Percentiles rank a stretch among this genome's conserved stretches.
These are phyloP conservation scores for Talaromyces stipitatus DNA, from an alignment of 495 filamentous ascomycete genomes.

Conservation along the genomic window DNA sequence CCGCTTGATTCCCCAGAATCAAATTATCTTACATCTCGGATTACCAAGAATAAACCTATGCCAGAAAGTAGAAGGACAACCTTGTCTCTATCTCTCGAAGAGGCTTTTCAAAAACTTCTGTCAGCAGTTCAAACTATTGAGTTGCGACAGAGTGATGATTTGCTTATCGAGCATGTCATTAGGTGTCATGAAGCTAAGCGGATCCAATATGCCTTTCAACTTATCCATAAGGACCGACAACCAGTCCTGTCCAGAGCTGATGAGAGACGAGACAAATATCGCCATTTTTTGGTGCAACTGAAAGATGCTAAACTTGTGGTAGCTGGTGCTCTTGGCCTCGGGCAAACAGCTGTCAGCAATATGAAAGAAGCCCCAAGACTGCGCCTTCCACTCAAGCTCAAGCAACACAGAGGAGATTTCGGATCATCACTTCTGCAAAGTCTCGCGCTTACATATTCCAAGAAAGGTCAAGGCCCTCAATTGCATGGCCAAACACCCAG, in stretches of 20 bases:
- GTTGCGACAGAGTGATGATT: too few relatives aligned
- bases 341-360: neutral
- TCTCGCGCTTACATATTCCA: neutral
- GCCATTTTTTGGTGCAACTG: neutral
- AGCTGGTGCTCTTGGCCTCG: neutral
- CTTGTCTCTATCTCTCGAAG: too few relatives aligned
- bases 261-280: slow-evolving; percentile 2
- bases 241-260: neutral
- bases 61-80: too few relatives aligned
- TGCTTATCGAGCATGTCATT: too few relatives aligned
- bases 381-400: neutral
- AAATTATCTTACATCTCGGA: too few relatives aligned
- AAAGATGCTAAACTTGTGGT: neutral
- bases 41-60: too few relatives aligned
- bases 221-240: neutral
- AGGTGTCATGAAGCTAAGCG: too few relatives aligned
- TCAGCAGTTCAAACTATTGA: too few relatives aligned
- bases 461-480: neutral
- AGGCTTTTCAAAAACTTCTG: too few relatives aligned
- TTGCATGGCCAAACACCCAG: neutral
- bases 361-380: neutral
- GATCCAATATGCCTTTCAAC: too few relatives aligned
- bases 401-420: neutral
- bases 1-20: too few relatives aligned
- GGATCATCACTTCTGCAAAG: neutral